phyloP scores from a whole-genome alignment of 2,329 filamentous ascomycete species.

The Monosporascus sp. region DNA sequence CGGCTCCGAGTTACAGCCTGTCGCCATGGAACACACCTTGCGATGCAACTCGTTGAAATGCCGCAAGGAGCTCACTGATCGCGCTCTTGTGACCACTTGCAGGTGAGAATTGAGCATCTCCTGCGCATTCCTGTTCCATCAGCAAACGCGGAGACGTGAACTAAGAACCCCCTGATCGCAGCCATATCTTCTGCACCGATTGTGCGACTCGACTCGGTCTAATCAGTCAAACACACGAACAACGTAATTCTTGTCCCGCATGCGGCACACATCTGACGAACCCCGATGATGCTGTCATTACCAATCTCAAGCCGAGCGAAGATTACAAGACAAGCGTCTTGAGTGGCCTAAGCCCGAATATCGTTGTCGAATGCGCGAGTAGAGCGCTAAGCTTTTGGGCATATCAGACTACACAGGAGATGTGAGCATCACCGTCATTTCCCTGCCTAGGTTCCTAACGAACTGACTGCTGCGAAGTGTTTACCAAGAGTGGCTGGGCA shows the following conservation, averaged over 20 bases:
- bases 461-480: conserved; percentile 39
- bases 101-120: conserved; percentile 44
- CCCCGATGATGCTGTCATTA: conserved; percentile 68
- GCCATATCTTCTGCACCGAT: conserved; percentile 78
- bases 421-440: conserved; percentile 44
- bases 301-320: conserved; percentile 71
- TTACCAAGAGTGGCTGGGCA: conserved; percentile 72
- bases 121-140: background rate
- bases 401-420: conserved; percentile 80
- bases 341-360: conserved; percentile 72
- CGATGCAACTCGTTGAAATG: conserved; percentile 80
- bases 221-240: conserved; percentile 44
- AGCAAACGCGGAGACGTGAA: conserved; percentile 4
- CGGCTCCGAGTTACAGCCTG: background rate
- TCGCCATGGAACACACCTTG: conserved; percentile 65
- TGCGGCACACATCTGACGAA: conserved; percentile 64
- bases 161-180: conserved; percentile 24
- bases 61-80: conserved; percentile 59
- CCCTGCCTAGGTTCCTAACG: background rate
- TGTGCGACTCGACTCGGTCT: conserved; percentile 66
- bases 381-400: conserved; percentile 78
- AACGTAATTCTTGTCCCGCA: conserved; percentile 62
- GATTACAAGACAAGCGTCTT: conserved; percentile 86
- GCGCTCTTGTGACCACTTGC: conserved; percentile 84
- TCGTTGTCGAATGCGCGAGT: conserved; percentile 82